Conservation (phyloP, 768 basidiomycete genomes). For the Hortiboletus campestris region DNA sequence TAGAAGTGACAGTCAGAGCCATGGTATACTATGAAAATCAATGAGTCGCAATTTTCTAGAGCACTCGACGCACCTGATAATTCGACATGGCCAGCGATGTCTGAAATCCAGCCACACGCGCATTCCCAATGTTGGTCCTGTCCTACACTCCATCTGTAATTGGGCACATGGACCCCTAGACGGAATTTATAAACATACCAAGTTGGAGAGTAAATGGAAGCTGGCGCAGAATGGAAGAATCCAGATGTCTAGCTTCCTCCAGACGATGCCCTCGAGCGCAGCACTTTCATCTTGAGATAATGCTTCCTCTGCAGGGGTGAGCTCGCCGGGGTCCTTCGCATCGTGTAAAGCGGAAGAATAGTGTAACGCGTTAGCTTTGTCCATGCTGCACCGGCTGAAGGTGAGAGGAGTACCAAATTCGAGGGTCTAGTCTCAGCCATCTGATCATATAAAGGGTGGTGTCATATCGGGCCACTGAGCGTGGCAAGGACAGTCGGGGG, state of each 20-base stretch:
- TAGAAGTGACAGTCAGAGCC: slow-evolving; percentile 29
- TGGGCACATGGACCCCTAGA: not conserved
- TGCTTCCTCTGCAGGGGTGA: not conserved
- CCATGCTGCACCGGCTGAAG: too few relatives aligned
- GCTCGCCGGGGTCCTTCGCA: not conserved
- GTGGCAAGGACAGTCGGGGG: too few relatives aligned
- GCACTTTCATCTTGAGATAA: slow-evolving; percentile 5
- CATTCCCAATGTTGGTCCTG: slow-evolving; percentile 51
- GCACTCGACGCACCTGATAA: not conserved
- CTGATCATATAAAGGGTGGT: too few relatives aligned
- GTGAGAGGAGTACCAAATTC: too few relatives aligned
- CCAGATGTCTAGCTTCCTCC: slow-evolving; percentile 48
- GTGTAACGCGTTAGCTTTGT: too few relatives aligned
- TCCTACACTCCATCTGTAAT: slow-evolving; percentile 25
- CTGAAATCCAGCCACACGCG: slow-evolving; percentile 58
- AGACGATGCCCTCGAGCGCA: slow-evolving; percentile 37
- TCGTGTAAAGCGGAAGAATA: not conserved
- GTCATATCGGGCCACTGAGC: too few relatives aligned
- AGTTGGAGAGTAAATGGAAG: slow-evolving; percentile 49
- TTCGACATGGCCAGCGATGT: slow-evolving; percentile 35
- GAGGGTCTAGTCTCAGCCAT: too few relatives aligned
- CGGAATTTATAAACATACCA: slow-evolving; percentile 36
- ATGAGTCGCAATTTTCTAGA: not conserved
- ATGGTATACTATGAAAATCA: slow-evolving; percentile 32
- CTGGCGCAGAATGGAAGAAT: slow-evolving; percentile 48